Evolutionary conservation across 1,284 basidiomycete species (phyloP).

Genomic region (Papiliotrema nemorosa): DNA sequence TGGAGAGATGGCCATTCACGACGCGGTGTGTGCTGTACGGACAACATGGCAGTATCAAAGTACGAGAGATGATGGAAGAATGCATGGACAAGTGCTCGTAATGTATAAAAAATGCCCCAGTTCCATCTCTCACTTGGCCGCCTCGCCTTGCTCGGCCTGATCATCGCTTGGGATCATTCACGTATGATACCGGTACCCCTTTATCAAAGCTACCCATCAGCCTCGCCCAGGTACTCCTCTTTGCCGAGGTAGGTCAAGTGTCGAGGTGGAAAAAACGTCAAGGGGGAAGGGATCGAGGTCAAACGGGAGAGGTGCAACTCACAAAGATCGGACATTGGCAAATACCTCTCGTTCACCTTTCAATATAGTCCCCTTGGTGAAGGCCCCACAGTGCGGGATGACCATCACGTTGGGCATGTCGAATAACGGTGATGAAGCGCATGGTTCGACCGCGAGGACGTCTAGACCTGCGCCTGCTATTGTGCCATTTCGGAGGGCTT

Average conservation of each 20-base stretch:
- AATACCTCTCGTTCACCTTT: conserved; percentile 21
- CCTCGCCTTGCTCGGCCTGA: no score
- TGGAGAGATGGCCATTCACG: no score
- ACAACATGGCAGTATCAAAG: no score
- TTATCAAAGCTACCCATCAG: neutral
- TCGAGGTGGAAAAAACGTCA: no score
- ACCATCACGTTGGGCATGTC: conserved; percentile 18
- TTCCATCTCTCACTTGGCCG: no score
- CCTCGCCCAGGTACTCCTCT: neutral
- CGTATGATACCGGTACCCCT: neutral
- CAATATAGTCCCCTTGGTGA: conserved; percentile 19
- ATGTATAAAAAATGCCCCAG: no score
- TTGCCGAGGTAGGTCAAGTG: no score
- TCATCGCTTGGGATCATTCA: neutral
- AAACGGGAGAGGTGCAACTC: conserved; percentile 3
- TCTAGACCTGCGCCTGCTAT: conserved; percentile 29
- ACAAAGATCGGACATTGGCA: conserved; percentile 23
- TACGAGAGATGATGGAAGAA: no score
- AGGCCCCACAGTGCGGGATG: conserved; percentile 28
- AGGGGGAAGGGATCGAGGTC: no score
- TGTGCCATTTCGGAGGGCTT: conserved; percentile 15
- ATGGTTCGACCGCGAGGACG: conserved; percentile 38
- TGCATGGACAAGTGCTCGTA: no score
- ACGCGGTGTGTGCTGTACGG: no score
- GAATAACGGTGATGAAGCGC: conserved; percentile 8